Conservation (phyloP, 23 red algal species). For the Gracilariopsis chorda region DNA sequence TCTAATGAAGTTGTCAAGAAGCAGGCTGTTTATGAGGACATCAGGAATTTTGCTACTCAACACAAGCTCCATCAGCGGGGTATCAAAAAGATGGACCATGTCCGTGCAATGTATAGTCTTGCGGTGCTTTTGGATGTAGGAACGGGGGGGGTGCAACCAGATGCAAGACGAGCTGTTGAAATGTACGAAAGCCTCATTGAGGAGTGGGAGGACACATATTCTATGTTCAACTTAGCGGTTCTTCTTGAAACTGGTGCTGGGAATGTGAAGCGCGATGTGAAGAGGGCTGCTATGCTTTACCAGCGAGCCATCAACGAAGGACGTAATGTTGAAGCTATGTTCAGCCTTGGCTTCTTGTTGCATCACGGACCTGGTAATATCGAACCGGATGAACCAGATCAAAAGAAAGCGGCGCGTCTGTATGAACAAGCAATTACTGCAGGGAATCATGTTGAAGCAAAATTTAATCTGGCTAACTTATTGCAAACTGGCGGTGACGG, state of each 20-base stretch:
- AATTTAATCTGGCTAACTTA: neutral
- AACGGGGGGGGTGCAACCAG: neutral
- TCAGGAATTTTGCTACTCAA: neutral
- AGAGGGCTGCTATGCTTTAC: neutral
- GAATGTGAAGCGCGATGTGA: neutral
- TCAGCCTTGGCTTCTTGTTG: neutral
- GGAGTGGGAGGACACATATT: neutral
- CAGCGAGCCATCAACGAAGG: conserved; percentile 1
- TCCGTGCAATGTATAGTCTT: conserved; percentile 13
- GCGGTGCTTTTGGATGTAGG: conserved; percentile 2
- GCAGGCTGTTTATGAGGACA: neutral
- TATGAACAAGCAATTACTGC: neutral
- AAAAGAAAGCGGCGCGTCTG: neutral
- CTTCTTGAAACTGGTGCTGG: conserved; percentile 9
- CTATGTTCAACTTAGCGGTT: neutral
- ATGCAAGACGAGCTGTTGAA: neutral
- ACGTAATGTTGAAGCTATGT: conserved; percentile 23
- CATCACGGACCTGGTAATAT: neutral
- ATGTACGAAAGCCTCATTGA: neutral
- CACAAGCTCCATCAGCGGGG: neutral
- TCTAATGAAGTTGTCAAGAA: neutral
- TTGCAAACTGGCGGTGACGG: conserved; percentile 25
- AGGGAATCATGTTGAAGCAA: neutral
- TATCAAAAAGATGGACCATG: neutral
- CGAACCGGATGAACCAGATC: neutral